Evolutionary conservation across 129 eudicot genomes (phyloP).

Genomic region (Centaurea solstitialis): DNA sequence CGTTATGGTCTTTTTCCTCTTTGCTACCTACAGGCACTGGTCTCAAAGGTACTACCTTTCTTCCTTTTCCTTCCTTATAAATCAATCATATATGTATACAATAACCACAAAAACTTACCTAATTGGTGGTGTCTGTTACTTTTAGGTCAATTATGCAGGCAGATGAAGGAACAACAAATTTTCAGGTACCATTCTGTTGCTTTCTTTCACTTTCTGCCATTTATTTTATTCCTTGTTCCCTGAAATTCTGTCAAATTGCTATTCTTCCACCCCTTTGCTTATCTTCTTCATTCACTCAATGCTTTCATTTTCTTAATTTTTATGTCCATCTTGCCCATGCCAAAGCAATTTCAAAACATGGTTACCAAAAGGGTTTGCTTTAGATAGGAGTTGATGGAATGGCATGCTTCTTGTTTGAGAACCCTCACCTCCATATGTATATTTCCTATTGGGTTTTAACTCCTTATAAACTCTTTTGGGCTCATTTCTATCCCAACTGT

Average conservation of each 20-base stretch:
- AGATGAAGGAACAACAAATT: slow-evolving; percentile 42
- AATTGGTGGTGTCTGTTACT: slow-evolving; percentile 15
- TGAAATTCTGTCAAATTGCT: neutral
- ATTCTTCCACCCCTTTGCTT: neutral
- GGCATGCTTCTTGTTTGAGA: neutral
- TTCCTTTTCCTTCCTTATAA: neutral
- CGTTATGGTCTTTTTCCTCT: slow-evolving; percentile 70
- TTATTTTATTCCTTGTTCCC: neutral
- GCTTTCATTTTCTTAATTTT: neutral
- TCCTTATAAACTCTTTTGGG: neutral
- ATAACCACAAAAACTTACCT: slow-evolving; percentile 12
- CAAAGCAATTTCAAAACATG: neutral
- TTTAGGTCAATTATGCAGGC: slow-evolving; percentile 50
- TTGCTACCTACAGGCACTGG: slow-evolving; percentile 80
- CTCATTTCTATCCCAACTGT: neutral
- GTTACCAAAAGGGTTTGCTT: neutral
- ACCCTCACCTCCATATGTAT: neutral
- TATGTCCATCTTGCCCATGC: neutral
- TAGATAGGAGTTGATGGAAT: neutral
- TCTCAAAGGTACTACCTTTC: slow-evolving; percentile 60
- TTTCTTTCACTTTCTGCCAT: neutral
- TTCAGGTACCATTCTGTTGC: slow-evolving; percentile 37
- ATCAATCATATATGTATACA: neutral
- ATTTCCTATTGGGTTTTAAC: neutral
- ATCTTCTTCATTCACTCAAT: neutral